Conservation (phyloP, 1,139 yeast species). For the Saccharomyces hybrid region DNA sequence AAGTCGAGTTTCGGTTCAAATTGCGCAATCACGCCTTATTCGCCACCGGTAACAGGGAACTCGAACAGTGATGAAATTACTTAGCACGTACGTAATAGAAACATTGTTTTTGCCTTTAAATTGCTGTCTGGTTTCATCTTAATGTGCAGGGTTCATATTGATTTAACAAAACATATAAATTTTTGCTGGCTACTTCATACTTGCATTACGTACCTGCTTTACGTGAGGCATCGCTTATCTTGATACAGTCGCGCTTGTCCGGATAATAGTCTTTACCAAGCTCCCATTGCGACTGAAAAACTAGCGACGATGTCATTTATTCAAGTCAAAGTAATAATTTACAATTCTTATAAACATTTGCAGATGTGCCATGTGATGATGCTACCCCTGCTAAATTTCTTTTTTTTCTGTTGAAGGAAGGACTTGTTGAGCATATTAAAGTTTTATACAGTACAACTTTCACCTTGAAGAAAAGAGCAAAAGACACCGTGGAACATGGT, state of each 20-base stretch:
- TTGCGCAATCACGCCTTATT: neutral
- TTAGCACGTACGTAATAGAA: neutral
- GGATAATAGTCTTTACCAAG: neutral
- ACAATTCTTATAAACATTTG: neutral
- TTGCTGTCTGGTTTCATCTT: too few species aligned
- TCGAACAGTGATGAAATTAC: neutral
- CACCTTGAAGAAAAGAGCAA: neutral
- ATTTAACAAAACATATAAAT: neutral
- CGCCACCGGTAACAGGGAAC: too few species aligned
- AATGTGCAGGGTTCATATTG: too few species aligned
- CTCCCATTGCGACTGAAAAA: neutral
- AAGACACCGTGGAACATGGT: neutral
- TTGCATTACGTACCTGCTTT: neutral
- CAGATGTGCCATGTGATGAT: neutral
- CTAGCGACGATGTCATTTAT: neutral
- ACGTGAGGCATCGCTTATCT: neutral
- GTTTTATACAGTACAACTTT: neutral
- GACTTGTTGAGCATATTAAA: neutral
- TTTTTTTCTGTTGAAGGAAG: neutral
- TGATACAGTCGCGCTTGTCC: neutral
- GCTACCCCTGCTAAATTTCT: neutral
- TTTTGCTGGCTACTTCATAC: neutral
- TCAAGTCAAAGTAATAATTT: neutral
- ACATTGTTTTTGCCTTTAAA: too few species aligned
- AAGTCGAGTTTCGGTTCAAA: neutral